Evolutionary conservation across 805 yeast species (phyloP).

Genomic region (Wickerhamiella vanderwaltii): DNA sequence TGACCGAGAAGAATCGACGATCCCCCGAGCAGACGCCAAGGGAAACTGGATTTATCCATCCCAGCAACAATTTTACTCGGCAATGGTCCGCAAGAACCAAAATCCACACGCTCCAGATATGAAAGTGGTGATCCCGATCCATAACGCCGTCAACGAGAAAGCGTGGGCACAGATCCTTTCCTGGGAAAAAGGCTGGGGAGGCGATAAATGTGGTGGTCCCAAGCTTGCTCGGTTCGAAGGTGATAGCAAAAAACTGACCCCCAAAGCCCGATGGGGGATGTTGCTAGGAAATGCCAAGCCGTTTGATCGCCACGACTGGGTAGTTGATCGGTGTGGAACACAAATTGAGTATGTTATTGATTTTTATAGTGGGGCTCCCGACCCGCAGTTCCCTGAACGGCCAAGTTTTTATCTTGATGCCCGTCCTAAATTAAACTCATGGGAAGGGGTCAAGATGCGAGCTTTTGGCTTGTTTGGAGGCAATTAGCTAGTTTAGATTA

Average conservation of each 20-base stretch:
- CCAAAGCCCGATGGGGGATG: constrained; percentile 64
- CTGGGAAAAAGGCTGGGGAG: constrained; percentile 51
- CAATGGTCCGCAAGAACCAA: constrained; percentile 87
- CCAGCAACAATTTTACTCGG: constrained; percentile 85
- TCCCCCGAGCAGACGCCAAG: constrained; percentile 59
- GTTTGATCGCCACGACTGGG: constrained; percentile 96
- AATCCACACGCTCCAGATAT: constrained; percentile 70
- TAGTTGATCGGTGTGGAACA: constrained; percentile 70
- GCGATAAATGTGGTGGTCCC: constrained; percentile 62
- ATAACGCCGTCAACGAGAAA: constrained; percentile 82
- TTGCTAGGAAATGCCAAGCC: constrained; percentile 64
- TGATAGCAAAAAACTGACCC: constrained; percentile 72
- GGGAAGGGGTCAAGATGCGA: constrained; percentile 72
- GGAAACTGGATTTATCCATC: constrained; percentile 92
- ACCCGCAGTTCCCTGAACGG: constrained; percentile 34
- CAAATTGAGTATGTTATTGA: constrained; percentile 85
- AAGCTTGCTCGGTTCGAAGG: constrained; percentile 80
- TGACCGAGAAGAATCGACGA: constrained; percentile 68
- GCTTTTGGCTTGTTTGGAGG: constrained; percentile 40
- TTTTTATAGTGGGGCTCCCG: constrained; percentile 56
- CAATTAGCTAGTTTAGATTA: neutral
- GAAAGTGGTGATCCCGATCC: constrained; percentile 87
- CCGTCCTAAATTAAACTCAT: constrained; percentile 73
- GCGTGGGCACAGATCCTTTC: constrained; percentile 75
- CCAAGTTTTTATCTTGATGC: constrained; percentile 73